Conservation (phyloP, 805 yeast genomes). For the Metschnikowia bowlesiae region DNA sequence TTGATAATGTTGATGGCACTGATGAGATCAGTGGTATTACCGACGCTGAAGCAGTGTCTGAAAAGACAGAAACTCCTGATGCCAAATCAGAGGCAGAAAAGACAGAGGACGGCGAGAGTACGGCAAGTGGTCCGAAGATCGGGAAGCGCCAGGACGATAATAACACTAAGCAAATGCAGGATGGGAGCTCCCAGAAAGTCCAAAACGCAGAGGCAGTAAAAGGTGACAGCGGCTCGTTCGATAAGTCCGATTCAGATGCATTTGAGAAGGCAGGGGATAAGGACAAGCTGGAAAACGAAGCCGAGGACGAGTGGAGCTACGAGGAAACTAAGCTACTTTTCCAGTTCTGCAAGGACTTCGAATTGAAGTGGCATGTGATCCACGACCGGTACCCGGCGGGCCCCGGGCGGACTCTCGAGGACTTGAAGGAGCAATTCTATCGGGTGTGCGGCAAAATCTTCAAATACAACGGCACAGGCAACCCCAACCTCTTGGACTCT, state of each 20-base stretch:
- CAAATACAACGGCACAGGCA: slow-evolving; percentile 38
- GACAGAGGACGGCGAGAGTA: slow-evolving; percentile 11
- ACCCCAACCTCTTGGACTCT: slow-evolving; percentile 50
- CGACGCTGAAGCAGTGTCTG: not conserved
- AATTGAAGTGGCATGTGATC: slow-evolving; percentile 64
- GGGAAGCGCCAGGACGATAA: not conserved
- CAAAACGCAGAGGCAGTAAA: too few relatives aligned
- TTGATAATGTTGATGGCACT: too few relatives aligned
- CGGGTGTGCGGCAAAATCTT: slow-evolving; percentile 50
- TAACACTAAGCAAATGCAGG: too few relatives aligned
- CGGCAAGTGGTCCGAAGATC: not conserved
- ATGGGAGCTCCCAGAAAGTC: too few relatives aligned
- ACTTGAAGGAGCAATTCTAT: slow-evolving; percentile 79
- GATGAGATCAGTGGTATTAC: too few relatives aligned
- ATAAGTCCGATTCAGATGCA: too few relatives aligned
- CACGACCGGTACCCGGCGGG: slow-evolving; percentile 51
- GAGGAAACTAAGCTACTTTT: slow-evolving; percentile 80
- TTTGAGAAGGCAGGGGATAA: slow-evolving; percentile 22
- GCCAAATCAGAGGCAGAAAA: slow-evolving; percentile 12
- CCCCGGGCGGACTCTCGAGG: slow-evolving; percentile 56
- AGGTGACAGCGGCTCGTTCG: too few relatives aligned
- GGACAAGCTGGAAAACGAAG: slow-evolving; percentile 26
- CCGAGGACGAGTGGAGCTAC: slow-evolving; percentile 55
- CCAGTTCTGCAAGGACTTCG: slow-evolving; percentile 56
- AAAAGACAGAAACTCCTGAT: slow-evolving; percentile 19